These are phyloP conservation scores for Exsudoporus frostii DNA, from an alignment of 768 basidiomycete genomes.

Conservation along the genomic window DNA sequence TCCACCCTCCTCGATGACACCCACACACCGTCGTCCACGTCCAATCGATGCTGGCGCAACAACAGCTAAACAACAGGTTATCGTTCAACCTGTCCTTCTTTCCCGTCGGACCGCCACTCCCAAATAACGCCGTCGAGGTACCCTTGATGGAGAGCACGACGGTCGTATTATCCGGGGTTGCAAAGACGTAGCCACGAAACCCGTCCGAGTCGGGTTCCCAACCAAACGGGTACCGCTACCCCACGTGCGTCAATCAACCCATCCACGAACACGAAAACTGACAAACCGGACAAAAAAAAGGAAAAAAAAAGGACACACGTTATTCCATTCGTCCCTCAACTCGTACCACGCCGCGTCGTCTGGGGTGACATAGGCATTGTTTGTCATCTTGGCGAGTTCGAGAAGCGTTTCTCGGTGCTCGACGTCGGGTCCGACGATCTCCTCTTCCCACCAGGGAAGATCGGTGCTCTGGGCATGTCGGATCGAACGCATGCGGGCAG, in stretches of 20 bases:
- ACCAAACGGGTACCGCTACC: constrained; percentile 65
- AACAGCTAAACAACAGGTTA: constrained; percentile 90
- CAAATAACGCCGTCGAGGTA: constrained; percentile 74
- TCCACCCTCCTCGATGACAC: constrained; percentile 77
- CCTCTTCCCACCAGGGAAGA: constrained; percentile 72
- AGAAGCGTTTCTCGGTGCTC: constrained; percentile 72
- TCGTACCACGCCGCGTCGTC: constrained; percentile 76
- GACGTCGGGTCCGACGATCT: constrained; percentile 72
- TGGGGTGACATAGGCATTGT: constrained; percentile 78
- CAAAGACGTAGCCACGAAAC: constrained; percentile 90
- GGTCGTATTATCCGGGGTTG: constrained; percentile 76
- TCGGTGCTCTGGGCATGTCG: constrained; percentile 43
- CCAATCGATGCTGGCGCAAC: constrained; percentile 90
- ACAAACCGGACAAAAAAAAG: not conserved
- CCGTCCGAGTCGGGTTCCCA: constrained; percentile 90
- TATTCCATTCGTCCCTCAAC: constrained; percentile 61
- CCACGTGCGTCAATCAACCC: not conserved
- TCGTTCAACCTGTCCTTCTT: constrained; percentile 94
- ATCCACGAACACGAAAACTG: too few species aligned
- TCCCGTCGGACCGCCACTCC: constrained; percentile 77
- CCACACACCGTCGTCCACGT: constrained; percentile 93
- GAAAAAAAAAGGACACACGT: constrained; percentile 29
- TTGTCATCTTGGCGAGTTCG: constrained; percentile 90
- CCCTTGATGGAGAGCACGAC: constrained; percentile 91
- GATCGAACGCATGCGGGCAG: constrained; percentile 45